These are phyloP conservation scores for Fusarium torulosum DNA, from an alignment of 2,329 filamentous ascomycete genomes.

Conservation along the genomic window DNA sequence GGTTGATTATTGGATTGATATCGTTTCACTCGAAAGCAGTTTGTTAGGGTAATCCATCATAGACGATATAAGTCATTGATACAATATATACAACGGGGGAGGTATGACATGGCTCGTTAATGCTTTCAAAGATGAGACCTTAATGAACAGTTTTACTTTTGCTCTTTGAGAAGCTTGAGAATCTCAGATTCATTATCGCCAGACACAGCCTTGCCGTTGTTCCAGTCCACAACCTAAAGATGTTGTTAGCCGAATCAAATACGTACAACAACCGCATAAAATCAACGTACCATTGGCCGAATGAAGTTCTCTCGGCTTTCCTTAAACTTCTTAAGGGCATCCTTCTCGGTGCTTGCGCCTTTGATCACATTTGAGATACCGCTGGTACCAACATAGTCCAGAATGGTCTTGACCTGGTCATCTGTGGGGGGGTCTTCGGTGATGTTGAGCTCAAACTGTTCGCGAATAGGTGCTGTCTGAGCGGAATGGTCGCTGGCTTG, in stretches of 20 bases:
- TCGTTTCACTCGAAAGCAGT: slow-evolving; percentile 9
- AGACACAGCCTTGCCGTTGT: slow-evolving; percentile 82
- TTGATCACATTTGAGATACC: slow-evolving; percentile 74
- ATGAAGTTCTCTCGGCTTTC: slow-evolving; percentile 76
- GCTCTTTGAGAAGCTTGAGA: slow-evolving; percentile 78
- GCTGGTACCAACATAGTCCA: slow-evolving; percentile 80
- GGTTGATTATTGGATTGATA: background rate
- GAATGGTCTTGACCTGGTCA: slow-evolving; percentile 85
- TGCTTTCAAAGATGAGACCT: slow-evolving; percentile 14
- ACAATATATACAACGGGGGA: slow-evolving; percentile 32
- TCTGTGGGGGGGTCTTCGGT: slow-evolving; percentile 83
- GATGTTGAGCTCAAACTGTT: slow-evolving; percentile 88
- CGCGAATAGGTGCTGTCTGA: slow-evolving; percentile 66
- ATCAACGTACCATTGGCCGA: slow-evolving; percentile 76
- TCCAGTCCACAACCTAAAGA: slow-evolving; percentile 84
- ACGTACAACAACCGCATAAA: background rate
- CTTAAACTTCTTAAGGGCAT: slow-evolving; percentile 84
- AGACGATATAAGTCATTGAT: slow-evolving; percentile 4
- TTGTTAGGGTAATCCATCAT: slow-evolving; percentile 15
- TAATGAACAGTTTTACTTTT: slow-evolving; percentile 53
- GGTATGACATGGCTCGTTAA: slow-evolving; percentile 33
- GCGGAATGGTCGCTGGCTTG: slow-evolving; percentile 79
- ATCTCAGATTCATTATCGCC: slow-evolving; percentile 91
- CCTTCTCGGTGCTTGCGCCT: slow-evolving; percentile 78
- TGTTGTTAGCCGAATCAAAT: slow-evolving; percentile 14